Percentiles rank a stretch among this genome's conserved stretches.
Evolutionary conservation across 345 rosid species (phyloP).

Genomic region (Geranium brycei): DNA sequence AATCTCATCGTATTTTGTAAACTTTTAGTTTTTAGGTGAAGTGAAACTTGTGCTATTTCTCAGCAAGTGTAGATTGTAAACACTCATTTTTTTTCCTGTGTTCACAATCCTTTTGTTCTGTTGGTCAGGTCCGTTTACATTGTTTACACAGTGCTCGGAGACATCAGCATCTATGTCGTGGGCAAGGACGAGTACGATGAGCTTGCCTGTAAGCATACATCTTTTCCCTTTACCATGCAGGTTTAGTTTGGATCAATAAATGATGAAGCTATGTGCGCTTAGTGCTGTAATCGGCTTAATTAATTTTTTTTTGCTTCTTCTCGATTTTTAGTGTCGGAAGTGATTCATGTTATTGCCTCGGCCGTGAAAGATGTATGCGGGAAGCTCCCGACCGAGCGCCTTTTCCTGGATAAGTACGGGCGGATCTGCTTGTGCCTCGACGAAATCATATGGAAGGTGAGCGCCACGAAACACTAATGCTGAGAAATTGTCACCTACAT

Average conservation of each 20-base stretch:
- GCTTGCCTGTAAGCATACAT: slow-evolving; percentile 67
- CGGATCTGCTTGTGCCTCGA: slow-evolving; percentile 85
- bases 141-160: slow-evolving; percentile 83
- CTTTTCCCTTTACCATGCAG: neutral
- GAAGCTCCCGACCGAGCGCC: slow-evolving; percentile 87
- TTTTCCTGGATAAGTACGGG: slow-evolving; percentile 91
- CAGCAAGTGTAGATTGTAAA: too few species aligned
- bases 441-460: slow-evolving; percentile 88
- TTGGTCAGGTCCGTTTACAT: slow-evolving; percentile 76
- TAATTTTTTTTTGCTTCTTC: neutral
- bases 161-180: slow-evolving; percentile 76
- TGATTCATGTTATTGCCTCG: slow-evolving; percentile 69
- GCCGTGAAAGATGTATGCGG: slow-evolving; percentile 87
- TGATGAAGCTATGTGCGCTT: too few species aligned
- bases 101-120: neutral
- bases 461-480: slow-evolving; percentile 1
- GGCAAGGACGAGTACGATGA: slow-evolving; percentile 99
- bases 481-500: neutral
- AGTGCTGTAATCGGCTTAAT: too few species aligned
- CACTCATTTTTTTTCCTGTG: neutral
- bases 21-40: too few species aligned
- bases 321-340: slow-evolving; percentile 58
- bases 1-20: too few species aligned
- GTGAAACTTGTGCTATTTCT: too few species aligned
- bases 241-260: too few species aligned